Conservation (phyloP, 176 grass and related monocot genomes). For the Luzula sylvatica region DNA sequence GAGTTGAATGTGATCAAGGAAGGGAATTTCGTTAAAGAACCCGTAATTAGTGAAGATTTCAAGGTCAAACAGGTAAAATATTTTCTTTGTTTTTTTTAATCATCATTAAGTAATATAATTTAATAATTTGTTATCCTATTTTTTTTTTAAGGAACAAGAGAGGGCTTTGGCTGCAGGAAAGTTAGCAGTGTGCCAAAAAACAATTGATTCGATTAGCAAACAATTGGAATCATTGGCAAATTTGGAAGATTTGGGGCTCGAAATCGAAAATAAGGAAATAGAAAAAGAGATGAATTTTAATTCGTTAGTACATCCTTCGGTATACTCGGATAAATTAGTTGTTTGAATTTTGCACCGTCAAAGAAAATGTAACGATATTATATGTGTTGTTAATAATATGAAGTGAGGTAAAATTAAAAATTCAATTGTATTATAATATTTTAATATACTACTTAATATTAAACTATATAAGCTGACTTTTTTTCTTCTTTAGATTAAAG, state of each 20-base stretch:
- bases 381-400: conserved; percentile 19
- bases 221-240: conserved; percentile 56
- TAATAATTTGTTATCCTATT: neutral
- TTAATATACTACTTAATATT: neutral
- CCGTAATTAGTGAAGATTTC: conserved; percentile 24
- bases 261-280: conserved; percentile 19
- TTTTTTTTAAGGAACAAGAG: conserved; percentile 49
- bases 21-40: conserved; percentile 17
- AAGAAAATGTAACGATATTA: conserved; percentile 8
- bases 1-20: conserved; percentile 24
- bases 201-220: conserved; percentile 64
- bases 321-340: conserved; percentile 3
- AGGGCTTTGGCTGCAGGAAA: conserved; percentile 45
- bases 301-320: conserved; percentile 1
- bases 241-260: conserved; percentile 49
- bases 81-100: neutral
- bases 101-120: conserved; percentile 1
- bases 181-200: conserved; percentile 78
- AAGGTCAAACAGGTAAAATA: conserved; percentile 52
- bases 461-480: neutral
- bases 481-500: neutral
- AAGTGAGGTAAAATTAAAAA: conserved; percentile 9
- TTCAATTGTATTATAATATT: conserved; percentile 24
- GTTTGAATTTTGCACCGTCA: conserved; percentile 5
- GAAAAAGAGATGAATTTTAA: neutral